A percentile compares a stretch with the other conserved stretches of the same genome.
Evolutionary conservation across 2,329 filamentous ascomycete species (phyloP).

Genomic region (Claviceps citrina): DNA sequence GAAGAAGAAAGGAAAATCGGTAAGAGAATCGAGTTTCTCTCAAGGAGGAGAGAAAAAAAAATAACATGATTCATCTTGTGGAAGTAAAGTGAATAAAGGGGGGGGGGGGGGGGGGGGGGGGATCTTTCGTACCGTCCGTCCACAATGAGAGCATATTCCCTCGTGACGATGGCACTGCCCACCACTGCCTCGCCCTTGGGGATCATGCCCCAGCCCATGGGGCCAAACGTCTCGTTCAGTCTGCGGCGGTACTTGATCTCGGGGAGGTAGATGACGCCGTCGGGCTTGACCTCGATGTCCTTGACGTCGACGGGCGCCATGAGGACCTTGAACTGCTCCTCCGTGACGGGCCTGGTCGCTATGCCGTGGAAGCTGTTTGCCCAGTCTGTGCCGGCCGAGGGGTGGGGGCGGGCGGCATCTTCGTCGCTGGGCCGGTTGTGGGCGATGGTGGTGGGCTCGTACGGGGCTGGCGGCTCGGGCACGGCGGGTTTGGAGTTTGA

Average conservation of each 20-base stretch:
- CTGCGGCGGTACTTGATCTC: constrained; percentile 96
- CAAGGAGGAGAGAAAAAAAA: too few species aligned
- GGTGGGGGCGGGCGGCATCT: neutral
- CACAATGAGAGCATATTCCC: constrained; percentile 84
- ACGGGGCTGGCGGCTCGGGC: constrained; percentile 3
- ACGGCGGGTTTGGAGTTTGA: neutral
- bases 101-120: too few species aligned
- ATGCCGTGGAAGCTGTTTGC: constrained; percentile 70
- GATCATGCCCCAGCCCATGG: constrained; percentile 88
- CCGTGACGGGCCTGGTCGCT: constrained; percentile 51
- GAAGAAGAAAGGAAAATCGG: too few species aligned
- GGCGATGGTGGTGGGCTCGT: constrained; percentile 9
- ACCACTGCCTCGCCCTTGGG: constrained; percentile 75
- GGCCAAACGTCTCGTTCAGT: constrained; percentile 80
- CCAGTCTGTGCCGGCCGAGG: constrained; percentile 47
- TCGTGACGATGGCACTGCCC: constrained; percentile 63
- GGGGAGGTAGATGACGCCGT: constrained; percentile 88
- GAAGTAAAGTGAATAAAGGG: too few species aligned
- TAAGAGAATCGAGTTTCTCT: too few species aligned
- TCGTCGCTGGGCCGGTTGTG: constrained; percentile 6
- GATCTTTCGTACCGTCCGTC: constrained; percentile 68
- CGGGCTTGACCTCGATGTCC: constrained; percentile 93
- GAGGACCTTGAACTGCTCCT: constrained; percentile 53
- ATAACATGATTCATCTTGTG: too few species aligned
- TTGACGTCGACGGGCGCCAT: constrained; percentile 49